Base-by-base conservation (phyloP, 768 basidiomycete genomes). In the Imleria badia region DNA sequence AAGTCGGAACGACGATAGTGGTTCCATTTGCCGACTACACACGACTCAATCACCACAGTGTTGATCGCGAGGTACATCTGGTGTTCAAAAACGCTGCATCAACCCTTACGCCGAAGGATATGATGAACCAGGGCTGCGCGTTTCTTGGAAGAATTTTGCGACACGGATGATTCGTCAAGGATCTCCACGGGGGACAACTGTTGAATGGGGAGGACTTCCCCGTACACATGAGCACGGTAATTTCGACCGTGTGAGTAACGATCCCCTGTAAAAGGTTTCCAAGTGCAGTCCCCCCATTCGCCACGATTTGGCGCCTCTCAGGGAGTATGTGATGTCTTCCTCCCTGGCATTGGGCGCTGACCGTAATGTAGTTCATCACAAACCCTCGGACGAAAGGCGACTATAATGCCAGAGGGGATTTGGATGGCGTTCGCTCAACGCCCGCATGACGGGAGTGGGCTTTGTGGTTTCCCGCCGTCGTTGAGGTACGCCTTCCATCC, bases 51-150 rank as follows among this genome's bases (percentile, higher is more conserved):
- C 11, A 89, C 91, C 43, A 89, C 75, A 0, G 88, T 82, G 73
- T 96, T 95, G 67, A 98, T 92, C 11, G 94, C 94, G 48, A 98
- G 80, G 65, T 98, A 98, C 90, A 98, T 94, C 73, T 98, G 6
- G 94, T 96, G 70, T 98, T 98, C 53, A 99, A 75, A 70, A 96
- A 99, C 0, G 91, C 93, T 56, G 93, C 89, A 73, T 99, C 97
- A 23, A 98, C 77, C 56, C 83, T 78, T 29, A 93, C 86, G 3
- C 97, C 97, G 52, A 94, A 96, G 97, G 17, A 98, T 89, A 67
- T 99, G 97, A 71, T 99, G 97, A 1, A 99, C 91, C 10, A 99
- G 79, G 5, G 85, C 94, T 40, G 96, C 80, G 43, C 82, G 81
- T 44, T 66, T 72, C 54, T 74, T 76, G 43, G 59, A 63, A 11